A percentile compares a stretch with the other conserved stretches of the same genome.
These are phyloP conservation scores for Acacia acuminata DNA, from an alignment of 306 rosid species.

Conservation along the genomic window DNA sequence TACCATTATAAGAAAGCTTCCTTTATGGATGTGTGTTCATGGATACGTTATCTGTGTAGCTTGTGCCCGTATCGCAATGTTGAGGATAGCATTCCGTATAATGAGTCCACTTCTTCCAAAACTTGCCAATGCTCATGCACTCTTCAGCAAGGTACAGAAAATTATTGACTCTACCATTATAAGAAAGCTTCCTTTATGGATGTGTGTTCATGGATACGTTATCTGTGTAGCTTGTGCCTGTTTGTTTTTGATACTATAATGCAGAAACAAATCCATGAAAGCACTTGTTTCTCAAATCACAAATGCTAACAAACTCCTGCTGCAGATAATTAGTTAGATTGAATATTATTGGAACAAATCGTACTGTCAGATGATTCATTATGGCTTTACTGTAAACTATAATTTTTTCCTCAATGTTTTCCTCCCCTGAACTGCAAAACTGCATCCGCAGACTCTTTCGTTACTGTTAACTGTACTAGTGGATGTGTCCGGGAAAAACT, in stretches of 20 bases:
- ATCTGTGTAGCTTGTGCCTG: slow-evolving; percentile 10
- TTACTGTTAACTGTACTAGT: slow-evolving; percentile 64
- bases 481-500: slow-evolving; percentile 90
- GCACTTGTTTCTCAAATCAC: neutral
- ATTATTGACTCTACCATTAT: slow-evolving; percentile 20
- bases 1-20: slow-evolving; percentile 13
- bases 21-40: too few relatives aligned
- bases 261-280: slow-evolving; percentile 16
- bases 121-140: slow-evolving; percentile 88
- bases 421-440: slow-evolving; percentile 22
- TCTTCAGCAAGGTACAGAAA: slow-evolving; percentile 76
- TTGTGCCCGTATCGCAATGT: too few relatives aligned
- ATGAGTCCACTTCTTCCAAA: slow-evolving; percentile 95
- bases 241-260: slow-evolving; percentile 1
- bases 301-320: neutral
- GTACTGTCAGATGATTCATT: neutral
- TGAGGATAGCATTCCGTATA: slow-evolving; percentile 94
- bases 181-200: slow-evolving; percentile 6
- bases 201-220: neutral
- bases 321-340: slow-evolving; percentile 16
- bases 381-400: neutral
- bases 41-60: too few relatives aligned
- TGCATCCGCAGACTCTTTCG: slow-evolving; percentile 64
- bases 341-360: slow-evolving; percentile 5
- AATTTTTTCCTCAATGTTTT: slow-evolving; percentile 24